These are phyloP conservation scores for Leishmania major DNA, from an alignment of 208 protist genomes.

Conservation along the genomic window DNA sequence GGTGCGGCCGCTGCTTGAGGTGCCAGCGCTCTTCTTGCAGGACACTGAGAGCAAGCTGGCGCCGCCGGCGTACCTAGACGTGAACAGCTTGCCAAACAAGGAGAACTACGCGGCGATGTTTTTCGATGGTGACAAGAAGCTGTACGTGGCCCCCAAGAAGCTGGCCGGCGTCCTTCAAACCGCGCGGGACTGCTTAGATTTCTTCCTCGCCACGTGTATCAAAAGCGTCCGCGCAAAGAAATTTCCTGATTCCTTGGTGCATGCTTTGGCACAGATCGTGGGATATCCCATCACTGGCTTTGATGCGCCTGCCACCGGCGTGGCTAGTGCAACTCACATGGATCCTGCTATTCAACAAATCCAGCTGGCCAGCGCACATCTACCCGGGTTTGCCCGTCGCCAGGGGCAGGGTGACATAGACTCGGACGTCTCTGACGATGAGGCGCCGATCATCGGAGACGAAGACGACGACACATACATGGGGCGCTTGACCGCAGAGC, in stretches of 20 bases:
- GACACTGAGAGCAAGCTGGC: conserved; percentile 68
- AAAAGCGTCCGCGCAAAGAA: conserved; percentile 69
- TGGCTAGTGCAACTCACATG: conserved; percentile 1
- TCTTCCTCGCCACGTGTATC: conserved; percentile 83
- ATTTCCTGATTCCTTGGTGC: conserved; percentile 69
- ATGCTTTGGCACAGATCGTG: conserved; percentile 53
- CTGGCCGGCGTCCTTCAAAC: conserved; percentile 58
- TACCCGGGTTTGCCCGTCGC: conserved; percentile 44
- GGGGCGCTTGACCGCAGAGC: conserved; percentile 49
- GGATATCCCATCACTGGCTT: conserved; percentile 55
- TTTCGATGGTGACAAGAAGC: conserved; percentile 86
- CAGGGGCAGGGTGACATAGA: conserved; percentile 11
- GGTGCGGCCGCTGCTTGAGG: conserved; percentile 50
- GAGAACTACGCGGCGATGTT: conserved; percentile 64
- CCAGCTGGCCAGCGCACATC: conserved; percentile 21
- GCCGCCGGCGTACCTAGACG: conserved; percentile 42
- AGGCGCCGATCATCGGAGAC: conserved; percentile 29
- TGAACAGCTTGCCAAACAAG: conserved; percentile 41
- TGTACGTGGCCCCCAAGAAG: conserved; percentile 61
- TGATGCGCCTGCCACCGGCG: conserved; percentile 3
- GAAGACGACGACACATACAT: conserved; percentile 41
- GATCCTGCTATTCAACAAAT: conserved; percentile 27
- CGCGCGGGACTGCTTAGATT: conserved; percentile 83
- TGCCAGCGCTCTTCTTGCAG: conserved; percentile 53
- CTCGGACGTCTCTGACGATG: conserved; percentile 32